Evolutionary conservation across 176 grass and related monocot genomes (phyloP).

Genomic region (Musa acuminata): DNA sequence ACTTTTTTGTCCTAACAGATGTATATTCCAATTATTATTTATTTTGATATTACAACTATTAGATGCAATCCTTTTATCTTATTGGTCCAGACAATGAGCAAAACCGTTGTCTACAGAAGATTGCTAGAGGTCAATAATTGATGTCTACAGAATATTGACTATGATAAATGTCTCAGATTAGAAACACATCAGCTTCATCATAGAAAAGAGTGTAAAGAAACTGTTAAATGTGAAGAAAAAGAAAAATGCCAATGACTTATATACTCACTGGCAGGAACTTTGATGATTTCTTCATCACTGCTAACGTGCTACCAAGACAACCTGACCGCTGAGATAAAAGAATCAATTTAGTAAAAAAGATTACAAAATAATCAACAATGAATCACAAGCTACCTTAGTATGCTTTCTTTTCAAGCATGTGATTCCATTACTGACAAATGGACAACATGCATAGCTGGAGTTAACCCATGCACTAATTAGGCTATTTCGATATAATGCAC

Average conservation of each 20-base stretch:
- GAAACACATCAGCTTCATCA: not conserved
- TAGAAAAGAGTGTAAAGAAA: not conserved
- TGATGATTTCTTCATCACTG: constrained; percentile 94
- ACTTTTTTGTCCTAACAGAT: too few species aligned
- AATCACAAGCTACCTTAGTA: not conserved
- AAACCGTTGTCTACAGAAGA: too few species aligned
- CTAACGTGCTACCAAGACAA: constrained; percentile 81
- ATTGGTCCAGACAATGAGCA: too few species aligned
- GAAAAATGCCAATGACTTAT: not conserved
- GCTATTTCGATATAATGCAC: not conserved
- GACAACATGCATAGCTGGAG: not conserved
- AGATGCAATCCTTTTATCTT: too few species aligned
- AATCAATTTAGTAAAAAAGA: not conserved
- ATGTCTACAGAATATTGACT: not conserved
- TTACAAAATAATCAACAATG: not conserved
- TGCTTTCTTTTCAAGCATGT: not conserved
- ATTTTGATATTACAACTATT: too few species aligned
- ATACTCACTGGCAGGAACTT: constrained; percentile 76
- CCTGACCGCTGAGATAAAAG: constrained; percentile 50
- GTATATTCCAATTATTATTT: too few species aligned
- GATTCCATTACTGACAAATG: not conserved
- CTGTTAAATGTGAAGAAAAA: constrained; percentile 3
- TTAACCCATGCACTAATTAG: not conserved
- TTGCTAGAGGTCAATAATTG: not conserved
- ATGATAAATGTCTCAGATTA: not conserved